phyloP scores from a whole-genome alignment of 306 rosid species.

The Potentilla sterilis region DNA sequence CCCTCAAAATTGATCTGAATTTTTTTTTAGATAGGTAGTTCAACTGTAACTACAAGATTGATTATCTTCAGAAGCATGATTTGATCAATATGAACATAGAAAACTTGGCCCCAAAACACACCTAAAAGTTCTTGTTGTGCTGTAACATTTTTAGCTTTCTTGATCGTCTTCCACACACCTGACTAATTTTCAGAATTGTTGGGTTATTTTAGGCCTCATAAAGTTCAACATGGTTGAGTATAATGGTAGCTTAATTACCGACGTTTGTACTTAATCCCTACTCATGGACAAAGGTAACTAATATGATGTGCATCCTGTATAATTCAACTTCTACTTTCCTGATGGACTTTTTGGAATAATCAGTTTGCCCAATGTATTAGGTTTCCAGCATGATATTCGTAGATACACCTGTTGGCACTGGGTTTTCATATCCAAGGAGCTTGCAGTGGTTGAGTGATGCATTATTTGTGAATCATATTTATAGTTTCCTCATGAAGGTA shows the following conservation, averaged over 20 bases:
- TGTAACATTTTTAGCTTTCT: background rate
- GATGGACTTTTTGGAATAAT: background rate
- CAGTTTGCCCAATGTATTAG: background rate
- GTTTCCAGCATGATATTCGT: conserved; percentile 30
- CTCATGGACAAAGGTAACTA: conserved; percentile 40
- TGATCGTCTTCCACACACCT: background rate
- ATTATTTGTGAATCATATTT: background rate
- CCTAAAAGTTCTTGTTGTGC: background rate
- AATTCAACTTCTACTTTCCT: background rate
- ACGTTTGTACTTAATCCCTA: conserved; percentile 19
- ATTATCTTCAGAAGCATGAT: background rate
- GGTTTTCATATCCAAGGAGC: conserved; percentile 34
- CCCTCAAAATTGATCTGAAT: too few relatives aligned
- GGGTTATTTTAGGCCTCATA: conserved; percentile 25
- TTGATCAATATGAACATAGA: background rate
- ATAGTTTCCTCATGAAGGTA: conserved; percentile 27
- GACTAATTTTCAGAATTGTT: background rate
- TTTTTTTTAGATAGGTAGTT: conserved; percentile 28
- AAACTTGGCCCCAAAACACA: background rate
- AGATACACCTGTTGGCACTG: conserved; percentile 33
- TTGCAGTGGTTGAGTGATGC: conserved; percentile 4
- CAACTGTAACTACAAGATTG: background rate
- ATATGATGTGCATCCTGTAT: background rate
- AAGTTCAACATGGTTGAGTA: conserved; percentile 27
- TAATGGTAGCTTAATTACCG: conserved; percentile 38